These are phyloP conservation scores for Buxus sempervirens DNA, from an alignment of 164 flowering plant species.

Conservation along the genomic window DNA sequence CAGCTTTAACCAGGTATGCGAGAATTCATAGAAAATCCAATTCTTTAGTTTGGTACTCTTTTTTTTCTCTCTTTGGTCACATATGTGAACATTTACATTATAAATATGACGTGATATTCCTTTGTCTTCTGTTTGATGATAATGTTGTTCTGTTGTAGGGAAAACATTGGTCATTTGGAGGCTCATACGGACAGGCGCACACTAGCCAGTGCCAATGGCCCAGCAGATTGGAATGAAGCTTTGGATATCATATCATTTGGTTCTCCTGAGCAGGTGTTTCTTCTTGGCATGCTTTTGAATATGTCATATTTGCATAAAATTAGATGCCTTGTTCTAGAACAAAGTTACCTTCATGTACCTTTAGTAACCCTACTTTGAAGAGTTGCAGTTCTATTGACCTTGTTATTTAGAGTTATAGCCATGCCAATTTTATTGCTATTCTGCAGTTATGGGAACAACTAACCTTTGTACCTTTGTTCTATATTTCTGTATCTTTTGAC, in stretches of 20 bases:
- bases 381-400: too few relatives aligned
- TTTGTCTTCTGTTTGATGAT: constrained; percentile 6
- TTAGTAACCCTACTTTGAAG: too few relatives aligned
- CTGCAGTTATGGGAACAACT: too few relatives aligned
- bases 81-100: not conserved
- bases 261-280: constrained; percentile 84
- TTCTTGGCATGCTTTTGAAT: not conserved
- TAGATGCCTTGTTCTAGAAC: not conserved
- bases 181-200: constrained; percentile 49
- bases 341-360: too few relatives aligned
- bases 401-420: too few relatives aligned
- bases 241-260: constrained; percentile 76
- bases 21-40: not conserved
- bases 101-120: not conserved
- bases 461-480: too few relatives aligned
- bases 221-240: constrained; percentile 98
- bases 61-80: not conserved
- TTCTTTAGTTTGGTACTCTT: not conserved
- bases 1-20: constrained; percentile 51
- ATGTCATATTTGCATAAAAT: not conserved
- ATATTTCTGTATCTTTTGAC: too few relatives aligned
- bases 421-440: too few relatives aligned
- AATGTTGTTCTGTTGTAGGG: constrained; percentile 32
- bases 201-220: constrained; percentile 48
- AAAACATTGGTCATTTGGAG: constrained; percentile 55